Base-by-base conservation (phyloP, 2,329 filamentous ascomycete species). In the Colletotrichum spinosum region DNA sequence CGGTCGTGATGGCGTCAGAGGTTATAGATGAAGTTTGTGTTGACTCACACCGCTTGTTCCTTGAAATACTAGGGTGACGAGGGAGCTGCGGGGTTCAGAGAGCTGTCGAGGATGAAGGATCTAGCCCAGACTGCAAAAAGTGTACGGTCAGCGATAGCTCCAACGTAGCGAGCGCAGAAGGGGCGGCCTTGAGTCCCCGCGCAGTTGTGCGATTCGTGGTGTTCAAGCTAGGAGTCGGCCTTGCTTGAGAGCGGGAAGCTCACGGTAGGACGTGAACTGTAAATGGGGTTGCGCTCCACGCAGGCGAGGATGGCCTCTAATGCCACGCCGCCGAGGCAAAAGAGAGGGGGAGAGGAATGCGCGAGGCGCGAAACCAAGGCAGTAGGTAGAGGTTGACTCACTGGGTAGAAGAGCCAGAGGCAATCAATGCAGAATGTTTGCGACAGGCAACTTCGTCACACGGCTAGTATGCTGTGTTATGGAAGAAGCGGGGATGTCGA, bases 31-130 rank as follows among this genome's bases (percentile, higher is more conserved):
- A 53, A 56, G 41, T 48, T 35, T 25, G 52, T 17, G 34, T 12
- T 48, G 17, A 25, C 35, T 49, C 52, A 65, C 62, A 62, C 62
- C 62, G 62, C 62, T 42, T 65, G 35, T 60, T 54, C 54, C 6
- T 37, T 42, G 5, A 46, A 12, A 41, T 10, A 51, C 34, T 48
- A 25, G 10, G 34, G 25, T 35, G 15, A n/a, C 15, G 34, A 8
- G 13, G 42, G 42, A 52, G 52, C 46, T 62, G 15, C 17, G 17
- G 42, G 35, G 35, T 37, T 56, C 35, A 17, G n/a, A 25, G 15
- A 49, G 6, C 11, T 25, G 33, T 8, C 33, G 35, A 41, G 15
- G 8, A 7, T 7, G 12, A 9, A 10, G 39, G 9, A 3, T 39
- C 33, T 8, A 3, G 37, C 7, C 13, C 12, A 13, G 39, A 11